Conservation (phyloP, 2,329 filamentous ascomycete genomes). For the Clarireedia homoeocarpa region DNA sequence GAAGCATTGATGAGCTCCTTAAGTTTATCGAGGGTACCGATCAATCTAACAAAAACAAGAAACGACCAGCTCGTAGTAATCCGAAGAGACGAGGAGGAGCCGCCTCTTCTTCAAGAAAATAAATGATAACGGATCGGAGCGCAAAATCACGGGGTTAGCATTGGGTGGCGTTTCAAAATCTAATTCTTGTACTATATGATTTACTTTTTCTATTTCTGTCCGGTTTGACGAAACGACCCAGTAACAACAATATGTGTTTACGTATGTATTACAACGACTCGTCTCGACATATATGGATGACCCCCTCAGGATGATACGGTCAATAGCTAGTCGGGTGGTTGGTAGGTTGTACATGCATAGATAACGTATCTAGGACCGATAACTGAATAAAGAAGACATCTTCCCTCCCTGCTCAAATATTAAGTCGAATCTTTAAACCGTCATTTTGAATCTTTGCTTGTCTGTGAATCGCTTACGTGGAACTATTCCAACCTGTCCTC, state of each 20-base stretch:
- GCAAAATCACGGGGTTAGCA: conserved; percentile 3
- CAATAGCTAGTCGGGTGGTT: too few relatives aligned
- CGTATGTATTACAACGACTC: not conserved
- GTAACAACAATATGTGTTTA: not conserved
- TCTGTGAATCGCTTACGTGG: not conserved
- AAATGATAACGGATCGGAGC: not conserved
- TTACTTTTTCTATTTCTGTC: not conserved
- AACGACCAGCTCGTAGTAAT: conserved; percentile 45
- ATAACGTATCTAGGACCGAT: not conserved
- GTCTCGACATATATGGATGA: not conserved
- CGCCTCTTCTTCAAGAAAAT: conserved; percentile 3
- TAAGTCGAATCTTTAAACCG: not conserved
- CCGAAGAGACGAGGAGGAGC: conserved; percentile 44
- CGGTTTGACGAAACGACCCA: not conserved
- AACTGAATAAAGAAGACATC: not conserved
- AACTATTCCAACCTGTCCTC: too few relatives aligned
- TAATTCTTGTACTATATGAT: not conserved
- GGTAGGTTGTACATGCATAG: too few relatives aligned
- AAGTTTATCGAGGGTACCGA: conserved; percentile 84
- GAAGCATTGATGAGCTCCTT: conserved; percentile 87
- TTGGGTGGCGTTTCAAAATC: conserved; percentile 6
- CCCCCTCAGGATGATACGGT: too few relatives aligned
- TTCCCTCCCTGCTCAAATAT: not conserved
- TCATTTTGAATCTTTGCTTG: not conserved
- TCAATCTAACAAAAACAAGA: conserved; percentile 45